These are phyloP conservation scores for Pyracantha coccinea DNA, from an alignment of 331 rosid genomes.

Conservation along the genomic window DNA sequence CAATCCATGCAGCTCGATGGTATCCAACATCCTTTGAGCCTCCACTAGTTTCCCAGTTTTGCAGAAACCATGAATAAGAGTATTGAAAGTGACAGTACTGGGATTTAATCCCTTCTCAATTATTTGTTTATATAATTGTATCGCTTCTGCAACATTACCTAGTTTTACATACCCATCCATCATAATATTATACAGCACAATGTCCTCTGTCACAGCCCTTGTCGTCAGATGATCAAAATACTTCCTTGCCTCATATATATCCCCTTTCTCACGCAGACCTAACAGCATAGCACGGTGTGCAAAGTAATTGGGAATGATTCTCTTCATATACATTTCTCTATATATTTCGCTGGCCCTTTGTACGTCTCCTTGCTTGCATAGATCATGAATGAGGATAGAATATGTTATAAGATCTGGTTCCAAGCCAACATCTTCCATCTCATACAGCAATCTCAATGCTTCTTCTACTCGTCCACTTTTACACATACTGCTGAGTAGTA, in stretches of 20 bases:
- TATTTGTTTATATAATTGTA: conserved; percentile 25
- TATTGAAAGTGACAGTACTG: conserved; percentile 40
- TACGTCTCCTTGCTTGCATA: conserved; percentile 43
- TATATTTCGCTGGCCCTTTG: conserved; percentile 33
- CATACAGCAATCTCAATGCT: conserved; percentile 31
- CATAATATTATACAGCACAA: conserved; percentile 43
- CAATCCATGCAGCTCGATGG: conserved; percentile 28
- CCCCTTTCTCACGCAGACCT: conserved; percentile 31
- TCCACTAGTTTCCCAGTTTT: conserved; percentile 26
- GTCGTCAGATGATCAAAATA: conserved; percentile 27
- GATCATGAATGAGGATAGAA: conserved; percentile 41
- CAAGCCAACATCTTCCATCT: conserved; percentile 33
- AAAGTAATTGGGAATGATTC: conserved; percentile 29
- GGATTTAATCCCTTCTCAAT: conserved; percentile 31
- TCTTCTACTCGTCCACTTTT: conserved; percentile 34
- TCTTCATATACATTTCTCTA: conserved; percentile 35
- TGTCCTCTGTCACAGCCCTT: conserved; percentile 15
- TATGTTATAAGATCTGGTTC: conserved; percentile 36
- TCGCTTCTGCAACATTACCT: conserved; percentile 25
- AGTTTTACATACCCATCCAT: conserved; percentile 33
- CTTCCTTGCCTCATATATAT: conserved; percentile 34
- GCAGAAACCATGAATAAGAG: conserved; percentile 39
- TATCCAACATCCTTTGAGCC: conserved; percentile 28
- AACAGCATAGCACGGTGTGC: conserved; percentile 27
- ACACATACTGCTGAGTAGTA: conserved; percentile 40